Evolutionary conservation across 306 rosid species (phyloP).

Genomic region (Acacia confusa): DNA sequence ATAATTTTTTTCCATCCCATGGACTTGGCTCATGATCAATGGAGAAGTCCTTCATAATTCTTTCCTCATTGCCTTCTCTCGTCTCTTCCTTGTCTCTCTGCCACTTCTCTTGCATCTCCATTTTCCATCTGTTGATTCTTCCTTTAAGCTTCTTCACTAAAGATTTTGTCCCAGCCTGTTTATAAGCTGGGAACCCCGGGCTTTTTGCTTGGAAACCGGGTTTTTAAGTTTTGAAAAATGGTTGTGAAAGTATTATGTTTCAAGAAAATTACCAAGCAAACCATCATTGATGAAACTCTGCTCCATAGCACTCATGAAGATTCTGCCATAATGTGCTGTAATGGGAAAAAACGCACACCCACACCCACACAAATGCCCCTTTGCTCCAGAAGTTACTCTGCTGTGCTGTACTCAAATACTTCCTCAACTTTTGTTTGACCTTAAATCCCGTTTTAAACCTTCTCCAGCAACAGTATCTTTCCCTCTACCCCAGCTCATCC

Average conservation of each 20-base stretch:
- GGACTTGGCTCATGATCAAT: not conserved
- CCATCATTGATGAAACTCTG: not conserved
- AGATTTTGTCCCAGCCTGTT: not conserved
- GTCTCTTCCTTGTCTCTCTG: not conserved
- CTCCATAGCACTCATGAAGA: not conserved
- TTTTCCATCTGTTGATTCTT: not conserved
- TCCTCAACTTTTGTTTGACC: not conserved
- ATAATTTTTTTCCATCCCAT: constrained; percentile 11
- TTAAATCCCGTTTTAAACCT: not conserved
- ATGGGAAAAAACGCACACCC: not conserved
- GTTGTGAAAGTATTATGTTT: not conserved
- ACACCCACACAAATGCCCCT: not conserved
- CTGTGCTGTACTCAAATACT: not conserved
- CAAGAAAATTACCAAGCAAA: not conserved
- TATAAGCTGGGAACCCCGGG: not conserved
- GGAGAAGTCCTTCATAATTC: constrained; percentile 12
- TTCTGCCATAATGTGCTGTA: not conserved
- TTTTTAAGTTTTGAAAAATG: not conserved
- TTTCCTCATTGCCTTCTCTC: not conserved
- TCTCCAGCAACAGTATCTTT: not conserved
- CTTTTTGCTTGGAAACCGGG: not conserved
- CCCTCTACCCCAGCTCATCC: too few species aligned
- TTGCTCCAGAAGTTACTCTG: not conserved
- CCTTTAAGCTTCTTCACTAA: not conserved
- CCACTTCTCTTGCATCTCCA: not conserved